Conservation (phyloP, 352 stramenopile genomes). For the Pythium grandisporangium region DNA sequence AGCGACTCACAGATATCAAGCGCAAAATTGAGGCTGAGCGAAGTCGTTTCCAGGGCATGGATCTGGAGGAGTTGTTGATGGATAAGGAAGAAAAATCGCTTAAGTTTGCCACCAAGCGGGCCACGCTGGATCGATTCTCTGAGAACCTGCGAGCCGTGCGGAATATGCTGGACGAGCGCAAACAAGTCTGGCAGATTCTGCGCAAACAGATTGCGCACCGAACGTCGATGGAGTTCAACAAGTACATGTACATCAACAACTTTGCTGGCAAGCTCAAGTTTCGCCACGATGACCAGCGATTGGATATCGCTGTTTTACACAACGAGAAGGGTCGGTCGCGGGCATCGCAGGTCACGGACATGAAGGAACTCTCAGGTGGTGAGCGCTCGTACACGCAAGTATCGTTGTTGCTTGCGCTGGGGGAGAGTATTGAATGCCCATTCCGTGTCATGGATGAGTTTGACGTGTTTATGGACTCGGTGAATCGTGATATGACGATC, state of each 20-base stretch:
- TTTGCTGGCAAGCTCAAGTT: slow-evolving; percentile 82
- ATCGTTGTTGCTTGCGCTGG: slow-evolving; percentile 93
- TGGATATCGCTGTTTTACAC: slow-evolving; percentile 75
- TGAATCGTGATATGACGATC: slow-evolving; percentile 94
- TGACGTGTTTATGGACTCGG: slow-evolving; percentile 98
- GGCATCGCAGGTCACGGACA: slow-evolving; percentile 89
- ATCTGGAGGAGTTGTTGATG: slow-evolving; percentile 59
- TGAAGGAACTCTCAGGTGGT: slow-evolving; percentile 96
- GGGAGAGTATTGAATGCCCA: slow-evolving; percentile 84
- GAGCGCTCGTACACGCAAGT: slow-evolving; percentile 96
- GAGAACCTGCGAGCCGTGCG: slow-evolving; percentile 54
- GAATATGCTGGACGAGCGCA: slow-evolving; percentile 67
- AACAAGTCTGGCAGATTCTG: slow-evolving; percentile 64
- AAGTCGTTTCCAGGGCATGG: slow-evolving; percentile 72
- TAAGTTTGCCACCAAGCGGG: slow-evolving; percentile 63
- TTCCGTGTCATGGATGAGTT: slow-evolving; percentile 99
- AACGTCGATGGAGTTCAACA: slow-evolving; percentile 78
- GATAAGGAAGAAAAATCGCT: slow-evolving; percentile 67
- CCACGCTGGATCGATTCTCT: slow-evolving; percentile 46
- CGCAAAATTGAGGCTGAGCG: slow-evolving; percentile 69
- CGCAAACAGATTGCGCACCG: slow-evolving; percentile 71
- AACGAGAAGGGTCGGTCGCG: slow-evolving; percentile 64
- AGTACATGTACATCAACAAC: slow-evolving; percentile 79
- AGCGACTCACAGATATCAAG: slow-evolving; percentile 71
- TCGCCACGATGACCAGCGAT: slow-evolving; percentile 55